These are phyloP conservation scores for Echium plantagineum DNA, from an alignment of 257 asterid species.

Conservation along the genomic window DNA sequence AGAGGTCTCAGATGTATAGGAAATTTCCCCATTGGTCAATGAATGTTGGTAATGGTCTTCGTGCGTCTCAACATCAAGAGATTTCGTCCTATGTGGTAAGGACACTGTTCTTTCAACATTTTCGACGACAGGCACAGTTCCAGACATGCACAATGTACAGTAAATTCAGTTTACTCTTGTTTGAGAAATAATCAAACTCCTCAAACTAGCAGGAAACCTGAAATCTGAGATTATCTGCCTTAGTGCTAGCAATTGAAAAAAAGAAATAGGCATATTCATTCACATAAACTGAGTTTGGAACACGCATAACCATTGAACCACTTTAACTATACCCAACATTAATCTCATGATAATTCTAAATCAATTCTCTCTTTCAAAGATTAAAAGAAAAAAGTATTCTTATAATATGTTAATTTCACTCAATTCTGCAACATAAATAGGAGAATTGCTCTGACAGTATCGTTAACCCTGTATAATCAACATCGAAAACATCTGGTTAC, in stretches of 20 bases:
- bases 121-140: conserved; percentile 50
- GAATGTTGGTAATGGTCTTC: conserved; percentile 24
- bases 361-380: too few relatives aligned
- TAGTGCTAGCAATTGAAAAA: not conserved
- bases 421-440: too few relatives aligned
- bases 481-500: not conserved
- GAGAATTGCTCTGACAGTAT: too few relatives aligned
- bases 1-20: conserved; percentile 35
- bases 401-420: too few relatives aligned
- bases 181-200: not conserved
- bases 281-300: too few relatives aligned
- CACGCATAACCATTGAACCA: not conserved
- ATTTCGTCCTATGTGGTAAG: conserved; percentile 47
- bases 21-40: conserved; percentile 38
- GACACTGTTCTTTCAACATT: conserved; percentile 40
- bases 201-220: too few relatives aligned
- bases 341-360: too few relatives aligned
- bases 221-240: not conserved
- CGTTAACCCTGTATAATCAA: too few relatives aligned
- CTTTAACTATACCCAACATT: not conserved
- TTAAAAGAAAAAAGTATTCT: too few relatives aligned
- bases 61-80: conserved; percentile 30
- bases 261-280: too few relatives aligned
- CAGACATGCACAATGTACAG: conserved; percentile 82
- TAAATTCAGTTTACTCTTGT: not conserved